Percentiles rank a stretch among this genome's conserved stretches.
phyloP scores from a whole-genome alignment of 2,329 filamentous ascomycete species.

The Neonectria neomacrospora region DNA sequence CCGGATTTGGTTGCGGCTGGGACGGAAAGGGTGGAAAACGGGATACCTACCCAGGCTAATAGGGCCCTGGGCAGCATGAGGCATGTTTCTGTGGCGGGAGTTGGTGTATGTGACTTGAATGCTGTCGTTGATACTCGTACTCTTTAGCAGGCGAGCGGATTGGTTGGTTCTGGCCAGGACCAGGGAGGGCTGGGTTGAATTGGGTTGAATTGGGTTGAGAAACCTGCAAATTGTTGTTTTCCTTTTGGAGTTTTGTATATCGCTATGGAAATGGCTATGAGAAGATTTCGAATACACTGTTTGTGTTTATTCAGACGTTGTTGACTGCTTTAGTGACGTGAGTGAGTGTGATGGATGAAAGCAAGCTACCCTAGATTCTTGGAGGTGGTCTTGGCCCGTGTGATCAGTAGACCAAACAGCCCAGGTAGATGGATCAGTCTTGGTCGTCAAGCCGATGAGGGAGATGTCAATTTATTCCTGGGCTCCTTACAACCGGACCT shows the following conservation, averaged over 20 bases:
- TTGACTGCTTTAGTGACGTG: neutral
- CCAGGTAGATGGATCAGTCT: neutral
- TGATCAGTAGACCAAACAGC: neutral
- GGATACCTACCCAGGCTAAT: constrained; percentile 13
- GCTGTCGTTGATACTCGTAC: constrained; percentile 28
- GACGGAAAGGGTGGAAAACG: constrained; percentile 13
- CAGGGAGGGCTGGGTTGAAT: constrained; percentile 24
- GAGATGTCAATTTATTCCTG: neutral
- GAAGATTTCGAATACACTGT: constrained; percentile 10
- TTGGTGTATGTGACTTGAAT: constrained; percentile 39
- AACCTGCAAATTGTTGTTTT: constrained; percentile 2
- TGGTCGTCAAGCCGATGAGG: neutral
- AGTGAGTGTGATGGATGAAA: neutral
- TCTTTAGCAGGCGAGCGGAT: constrained; percentile 29
- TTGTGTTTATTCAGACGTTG: neutral
- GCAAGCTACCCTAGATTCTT: neutral
- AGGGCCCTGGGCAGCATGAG: constrained; percentile 19
- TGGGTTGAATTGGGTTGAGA: constrained; percentile 12
- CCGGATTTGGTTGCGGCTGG: constrained; percentile 10
- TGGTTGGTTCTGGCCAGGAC: constrained; percentile 36
- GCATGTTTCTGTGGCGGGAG: constrained; percentile 36
- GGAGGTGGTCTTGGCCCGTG: neutral
- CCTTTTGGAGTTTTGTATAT: constrained; percentile 37
- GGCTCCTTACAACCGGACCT: too few relatives aligned
- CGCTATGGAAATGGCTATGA: constrained; percentile 36